A percentile compares a stretch with the other conserved stretches of the same genome.
phyloP scores from a whole-genome alignment of 441 rosid species.

The Corymbia calophylla region DNA sequence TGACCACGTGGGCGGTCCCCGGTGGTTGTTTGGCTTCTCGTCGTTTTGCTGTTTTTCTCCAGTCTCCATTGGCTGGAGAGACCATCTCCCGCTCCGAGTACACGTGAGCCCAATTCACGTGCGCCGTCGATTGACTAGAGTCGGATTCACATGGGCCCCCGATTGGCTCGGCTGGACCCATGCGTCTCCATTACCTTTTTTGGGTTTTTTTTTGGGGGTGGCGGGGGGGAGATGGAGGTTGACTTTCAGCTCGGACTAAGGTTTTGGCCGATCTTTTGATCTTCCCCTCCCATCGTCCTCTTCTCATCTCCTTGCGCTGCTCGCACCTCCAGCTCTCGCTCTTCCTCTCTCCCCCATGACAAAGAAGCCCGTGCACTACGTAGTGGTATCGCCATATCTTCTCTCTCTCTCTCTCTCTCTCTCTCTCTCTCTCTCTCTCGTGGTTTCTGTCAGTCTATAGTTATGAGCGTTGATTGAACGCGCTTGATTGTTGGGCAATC shows the following conservation, averaged over 20 bases:
- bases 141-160: not conserved
- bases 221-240: too few relatives aligned
- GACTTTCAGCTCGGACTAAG: too few relatives aligned
- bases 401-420: not conserved
- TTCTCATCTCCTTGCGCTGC: not conserved
- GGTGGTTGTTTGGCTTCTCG: not conserved
- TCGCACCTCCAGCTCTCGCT: not conserved
- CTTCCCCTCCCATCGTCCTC: not conserved
- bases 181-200: too few relatives aligned
- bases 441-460: not conserved
- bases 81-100: not conserved
- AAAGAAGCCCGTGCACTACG: conserved; percentile 30
- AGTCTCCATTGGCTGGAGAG: not conserved
- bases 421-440: too few relatives aligned
- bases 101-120: not conserved
- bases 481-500: too few relatives aligned
- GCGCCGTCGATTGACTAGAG: not conserved
- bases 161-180: not conserved
- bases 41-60: not conserved
- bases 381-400: conserved; percentile 23
- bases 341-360: not conserved
- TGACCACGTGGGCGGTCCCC: not conserved
- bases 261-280: too few relatives aligned
- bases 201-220: too few relatives aligned
- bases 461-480: too few relatives aligned